phyloP scores from a whole-genome alignment of 148 eudicot species.

The Beta vulgaris region DNA sequence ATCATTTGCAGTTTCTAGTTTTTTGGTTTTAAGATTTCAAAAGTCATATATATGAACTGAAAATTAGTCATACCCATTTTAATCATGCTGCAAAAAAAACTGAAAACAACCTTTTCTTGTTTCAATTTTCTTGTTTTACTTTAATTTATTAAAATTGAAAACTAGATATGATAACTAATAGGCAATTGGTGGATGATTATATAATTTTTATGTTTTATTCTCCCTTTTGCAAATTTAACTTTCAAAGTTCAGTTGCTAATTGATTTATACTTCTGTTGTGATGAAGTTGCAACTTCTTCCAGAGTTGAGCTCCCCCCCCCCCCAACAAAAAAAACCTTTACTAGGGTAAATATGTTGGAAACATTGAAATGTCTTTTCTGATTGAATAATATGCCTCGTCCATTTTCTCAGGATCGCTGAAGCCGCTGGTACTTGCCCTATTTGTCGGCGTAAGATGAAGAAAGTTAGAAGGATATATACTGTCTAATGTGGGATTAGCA shows the following conservation, averaged over 20 bases:
- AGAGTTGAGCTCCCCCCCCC: background rate
- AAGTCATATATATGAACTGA: no score
- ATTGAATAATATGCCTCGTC: background rate
- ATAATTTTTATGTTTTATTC: no score
- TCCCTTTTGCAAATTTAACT: background rate
- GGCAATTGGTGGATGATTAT: no score
- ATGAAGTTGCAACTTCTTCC: background rate
- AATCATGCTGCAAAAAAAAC: no score
- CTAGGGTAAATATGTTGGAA: background rate
- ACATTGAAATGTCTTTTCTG: background rate
- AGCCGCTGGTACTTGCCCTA: constrained; percentile 70
- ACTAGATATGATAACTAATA: no score
- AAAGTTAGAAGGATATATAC: constrained; percentile 77
- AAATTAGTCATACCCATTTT: no score
- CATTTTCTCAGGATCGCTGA: constrained; percentile 55
- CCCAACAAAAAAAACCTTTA: background rate
- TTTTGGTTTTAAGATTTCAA: no score
- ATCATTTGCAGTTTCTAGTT: no score
- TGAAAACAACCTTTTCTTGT: no score
- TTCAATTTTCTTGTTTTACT: no score
- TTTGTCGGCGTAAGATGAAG: constrained; percentile 66
- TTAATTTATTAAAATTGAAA: no score
- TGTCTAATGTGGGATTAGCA: constrained; percentile 34
- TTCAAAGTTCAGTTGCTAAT: background rate
- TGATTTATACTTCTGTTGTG: background rate